These are phyloP conservation scores for Brasilioporus rufonigricans DNA, from an alignment of 768 basidiomycete genomes.

Conservation along the genomic window DNA sequence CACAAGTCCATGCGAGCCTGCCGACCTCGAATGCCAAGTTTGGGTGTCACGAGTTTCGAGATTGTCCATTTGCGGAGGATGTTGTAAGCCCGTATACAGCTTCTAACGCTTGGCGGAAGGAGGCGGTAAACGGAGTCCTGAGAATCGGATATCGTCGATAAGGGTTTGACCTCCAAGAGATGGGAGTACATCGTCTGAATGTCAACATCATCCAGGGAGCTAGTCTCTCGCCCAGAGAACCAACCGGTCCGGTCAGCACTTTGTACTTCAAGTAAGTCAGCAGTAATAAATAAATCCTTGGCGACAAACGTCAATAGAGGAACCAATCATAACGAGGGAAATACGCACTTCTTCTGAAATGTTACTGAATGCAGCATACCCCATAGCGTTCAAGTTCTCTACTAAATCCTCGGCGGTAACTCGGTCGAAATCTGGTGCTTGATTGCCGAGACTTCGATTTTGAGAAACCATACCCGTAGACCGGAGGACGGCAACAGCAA, in stretches of 20 bases:
- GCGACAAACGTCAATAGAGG: slow-evolving; percentile 5
- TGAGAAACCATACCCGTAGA: slow-evolving; percentile 1
- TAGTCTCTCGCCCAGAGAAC: slow-evolving; percentile 60
- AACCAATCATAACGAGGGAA: not conserved
- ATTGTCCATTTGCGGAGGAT: slow-evolving; percentile 81
- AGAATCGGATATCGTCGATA: slow-evolving; percentile 65
- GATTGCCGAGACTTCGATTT: slow-evolving; percentile 32
- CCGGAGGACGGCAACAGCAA: slow-evolving; percentile 28
- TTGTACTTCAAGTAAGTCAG: slow-evolving; percentile 80
- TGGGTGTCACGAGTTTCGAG: slow-evolving; percentile 61
- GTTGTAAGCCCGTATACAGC: slow-evolving; percentile 71
- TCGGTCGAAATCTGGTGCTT: slow-evolving; percentile 63
- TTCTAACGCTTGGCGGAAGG: slow-evolving; percentile 71
- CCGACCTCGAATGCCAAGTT: slow-evolving; percentile 59
- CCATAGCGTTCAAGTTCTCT: slow-evolving; percentile 77
- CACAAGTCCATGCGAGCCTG: slow-evolving; percentile 73
- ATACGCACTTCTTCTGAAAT: slow-evolving; percentile 68
- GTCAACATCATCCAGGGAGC: slow-evolving; percentile 59
- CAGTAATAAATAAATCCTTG: slow-evolving; percentile 75
- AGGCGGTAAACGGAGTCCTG: slow-evolving; percentile 73
- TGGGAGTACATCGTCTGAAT: slow-evolving; percentile 78
- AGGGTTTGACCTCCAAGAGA: slow-evolving; percentile 69
- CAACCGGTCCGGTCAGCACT: slow-evolving; percentile 77
- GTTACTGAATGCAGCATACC: slow-evolving; percentile 68
- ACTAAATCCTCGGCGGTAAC: slow-evolving; percentile 68